Base-by-base conservation (phyloP, 495 filamentous ascomycete genomes). In the Ascodesmis nigricans region DNA sequence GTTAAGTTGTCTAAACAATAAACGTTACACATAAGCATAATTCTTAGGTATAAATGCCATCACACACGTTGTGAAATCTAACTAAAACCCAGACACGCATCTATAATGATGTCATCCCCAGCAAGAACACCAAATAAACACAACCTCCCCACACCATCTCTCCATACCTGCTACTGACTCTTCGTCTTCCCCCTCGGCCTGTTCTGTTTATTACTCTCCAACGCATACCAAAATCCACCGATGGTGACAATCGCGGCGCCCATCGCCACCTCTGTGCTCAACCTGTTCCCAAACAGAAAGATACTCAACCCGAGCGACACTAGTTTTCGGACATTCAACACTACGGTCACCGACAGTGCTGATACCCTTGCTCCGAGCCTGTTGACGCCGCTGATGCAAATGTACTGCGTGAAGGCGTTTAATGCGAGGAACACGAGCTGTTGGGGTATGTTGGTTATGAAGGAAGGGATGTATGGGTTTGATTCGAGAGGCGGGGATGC, bases 301-400 rank as follows among this genome's bases (percentile, higher is more conserved):
- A 93, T 82, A 39, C 84, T 93, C 24, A 95, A 47, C 40, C 92
- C 52, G 36, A 95, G 64, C 39, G 79, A 90, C 13, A 90, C 72
- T n/a, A 97, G 61, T 55, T 97, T 97, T 45, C 87, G 66, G 31
- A 97, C 74, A 53, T 95, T 97, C 17, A 97, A 64, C 21, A 92
- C 78, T 26, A 97, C 87, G 1, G 84, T 92, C 10, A 97, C 87
- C 0, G 84, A 93, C 32, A 97, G 60, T 0, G 87, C 91, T 10
- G 84, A 82, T 2, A 78, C 75, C 29, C 72, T 71, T 0, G 82
- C 77, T 1, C 75, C 78, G 3, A 97, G 61, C 13, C 91, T 65
- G 44, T 97, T 93, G 21, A 97, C 87, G 1, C 87, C 87, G 3
- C 81, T 75, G 41, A 95, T 91, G 52, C 87, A 97, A 13, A 77